These are phyloP conservation scores for Goffeauzyma gilvescens DNA, from an alignment of 768 basidiomycete species.

Conservation along the genomic window DNA sequence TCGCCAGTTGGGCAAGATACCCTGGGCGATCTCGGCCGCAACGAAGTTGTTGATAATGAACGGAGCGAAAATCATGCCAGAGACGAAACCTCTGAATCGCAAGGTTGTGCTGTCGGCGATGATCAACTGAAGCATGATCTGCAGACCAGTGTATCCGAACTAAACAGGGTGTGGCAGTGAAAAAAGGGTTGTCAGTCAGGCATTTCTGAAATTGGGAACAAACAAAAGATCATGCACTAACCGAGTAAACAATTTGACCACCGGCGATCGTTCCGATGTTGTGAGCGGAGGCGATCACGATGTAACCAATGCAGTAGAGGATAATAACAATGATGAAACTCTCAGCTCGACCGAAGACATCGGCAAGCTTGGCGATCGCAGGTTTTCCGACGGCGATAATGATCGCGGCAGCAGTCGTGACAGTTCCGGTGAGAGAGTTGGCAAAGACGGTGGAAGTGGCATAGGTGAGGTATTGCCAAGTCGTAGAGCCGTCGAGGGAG, in stretches of 20 bases:
- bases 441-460: conserved; percentile 41
- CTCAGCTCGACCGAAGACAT: conserved; percentile 48
- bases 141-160: conserved; percentile 17
- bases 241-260: conserved; percentile 38
- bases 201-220: no score
- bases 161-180: no score
- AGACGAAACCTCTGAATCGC: conserved; percentile 31
- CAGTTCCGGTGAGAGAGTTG: conserved; percentile 42
- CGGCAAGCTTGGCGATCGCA: conserved; percentile 53
- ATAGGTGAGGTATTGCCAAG: conserved; percentile 45
- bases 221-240: no score
- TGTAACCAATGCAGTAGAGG: conserved; percentile 38
- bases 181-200: no score
- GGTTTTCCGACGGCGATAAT: conserved; percentile 44
- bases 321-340: conserved; percentile 40
- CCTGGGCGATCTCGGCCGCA: conserved; percentile 31
- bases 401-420: conserved; percentile 36
- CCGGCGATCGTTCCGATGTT: conserved; percentile 24
- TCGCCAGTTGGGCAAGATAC: conserved; percentile 31
- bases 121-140: conserved; percentile 34
- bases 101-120: conserved; percentile 36
- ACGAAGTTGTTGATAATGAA: conserved; percentile 34
- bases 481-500: conserved; percentile 53
- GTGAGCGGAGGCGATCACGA: conserved; percentile 21
- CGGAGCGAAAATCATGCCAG: conserved; percentile 25